Evolutionary conservation across 441 rosid genomes (phyloP), one percentile per base, ranked within the genome.

Genomic region (Pelargonium exstipulatum): DNA sequence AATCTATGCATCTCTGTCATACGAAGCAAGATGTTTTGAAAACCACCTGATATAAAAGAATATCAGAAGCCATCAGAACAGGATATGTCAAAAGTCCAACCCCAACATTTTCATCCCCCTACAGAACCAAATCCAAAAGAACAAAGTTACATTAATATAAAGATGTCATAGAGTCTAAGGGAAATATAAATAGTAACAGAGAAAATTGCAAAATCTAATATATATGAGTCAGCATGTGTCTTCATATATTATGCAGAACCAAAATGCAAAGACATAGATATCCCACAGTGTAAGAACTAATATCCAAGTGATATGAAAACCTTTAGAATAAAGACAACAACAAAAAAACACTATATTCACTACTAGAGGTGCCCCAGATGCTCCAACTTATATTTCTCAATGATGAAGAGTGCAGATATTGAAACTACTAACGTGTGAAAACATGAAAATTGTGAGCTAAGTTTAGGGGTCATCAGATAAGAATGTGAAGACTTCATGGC

Each of bases 31-130:
- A 40, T 10, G 35, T 61, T 70, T 26, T 49, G 68, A 72, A 71
- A 73, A 66, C 66, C 70, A 92, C 98, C 96, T 92, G 91, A 74
- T 94, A 91, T 71, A 89, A 81, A 74, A 90, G 96, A 80, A 94
- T 94, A 78, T 91, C 96, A 45, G 93, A 79, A 79, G 97, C 93
- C 98, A 94, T 91, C 64, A 90, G 69, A 75, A 88, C 95, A 48
- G 95, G 96, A 84, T 91, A 94, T 49, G 92, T 91, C 75, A 94
- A 81, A 73, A 94, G 89, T 60, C 89, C 85, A 69, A 83, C 95
- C 37, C 90, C 86, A 26, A 86, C 97, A 77, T 94, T 87, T 82
- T 94, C 96, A 74, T 82, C 91, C 37, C 95, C 96, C 96, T 91
- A 84, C 74, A 83, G 51, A 69, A 69, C 53, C 68, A 37, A 65